Base-by-base conservation (phyloP, 1,139 yeast species). In the Geotrichum histeridarum region DNA sequence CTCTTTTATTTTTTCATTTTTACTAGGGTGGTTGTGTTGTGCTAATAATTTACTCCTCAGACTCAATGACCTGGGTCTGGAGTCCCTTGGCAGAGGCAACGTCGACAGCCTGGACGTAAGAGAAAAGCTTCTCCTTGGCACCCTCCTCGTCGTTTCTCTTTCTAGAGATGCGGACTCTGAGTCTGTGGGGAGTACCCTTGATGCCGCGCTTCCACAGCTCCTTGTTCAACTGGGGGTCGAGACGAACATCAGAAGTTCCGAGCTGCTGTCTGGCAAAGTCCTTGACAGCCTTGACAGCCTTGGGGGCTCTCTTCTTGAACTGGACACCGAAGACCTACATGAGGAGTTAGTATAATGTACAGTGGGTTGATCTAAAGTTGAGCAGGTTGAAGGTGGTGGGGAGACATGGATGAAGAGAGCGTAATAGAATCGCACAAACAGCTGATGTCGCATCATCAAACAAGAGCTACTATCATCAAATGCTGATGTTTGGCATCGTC, bases 231-330 rank as follows among this genome's bases (percentile, higher is more conserved):
- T 84, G 88, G 75, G 99, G 99, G 81, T 93, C 98, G 74, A 94
- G 81, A 83, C 99, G 94, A 77, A 94, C 98, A 77, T 94, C 99
- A 67, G 88, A 79, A 73, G 99, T 94, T 76, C 98, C 98, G 95
- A 93, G 89, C 86, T 93, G 98, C 81, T 88, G 84, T 77, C 88
- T 83, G 74, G 99, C 97, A 76, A 94, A 94, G 80, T 88, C 91
- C 84, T 89, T 91, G 83, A 94, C 90, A 78, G 89, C 98, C 87
- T 90, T 93, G 80, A 93, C 94, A 71, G 99, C 99, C 77, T 82
- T 87, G 80, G 99, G 99, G 74, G 99, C 99, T 83, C 98, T 89
- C 89, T 88, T 88, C 86, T 93, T 94, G 96, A 93, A 93, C 79
- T 89, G 86, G 71, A 85, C 91, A 83, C 99, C 98, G 80, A 87